Percentiles rank a stretch among this genome's conserved stretches.
Evolutionary conservation across 345 rosid species (phyloP).

Genomic region (Hibiscus trionum): DNA sequence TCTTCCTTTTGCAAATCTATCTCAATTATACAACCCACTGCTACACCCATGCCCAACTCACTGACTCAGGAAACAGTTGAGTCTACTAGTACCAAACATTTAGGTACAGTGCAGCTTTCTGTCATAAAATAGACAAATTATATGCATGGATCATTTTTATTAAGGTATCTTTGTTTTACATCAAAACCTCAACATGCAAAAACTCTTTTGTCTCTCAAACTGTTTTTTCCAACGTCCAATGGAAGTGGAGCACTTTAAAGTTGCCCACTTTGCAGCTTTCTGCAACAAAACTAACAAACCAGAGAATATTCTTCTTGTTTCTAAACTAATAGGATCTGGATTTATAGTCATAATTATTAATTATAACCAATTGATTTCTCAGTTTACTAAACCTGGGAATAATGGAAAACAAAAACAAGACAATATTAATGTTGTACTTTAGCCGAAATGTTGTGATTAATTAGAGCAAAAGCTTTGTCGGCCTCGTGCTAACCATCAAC

Average conservation of each 20-base stretch:
- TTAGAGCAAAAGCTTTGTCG: constrained; percentile 21
- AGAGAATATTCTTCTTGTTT: neutral
- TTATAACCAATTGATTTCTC: neutral
- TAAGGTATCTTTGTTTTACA: neutral
- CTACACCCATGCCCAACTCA: neutral
- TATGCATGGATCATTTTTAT: neutral
- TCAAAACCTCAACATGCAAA: neutral
- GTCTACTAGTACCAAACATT: neutral
- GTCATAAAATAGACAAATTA: neutral
- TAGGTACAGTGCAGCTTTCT: neutral
- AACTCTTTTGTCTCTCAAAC: neutral
- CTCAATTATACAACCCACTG: neutral
- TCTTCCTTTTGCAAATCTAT: neutral
- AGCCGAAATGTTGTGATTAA: constrained; percentile 10
- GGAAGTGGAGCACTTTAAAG: neutral
- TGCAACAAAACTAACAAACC: neutral
- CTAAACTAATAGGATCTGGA: neutral
- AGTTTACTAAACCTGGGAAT: neutral
- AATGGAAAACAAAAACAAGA: neutral
- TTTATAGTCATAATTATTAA: neutral
- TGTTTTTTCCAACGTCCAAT: neutral
- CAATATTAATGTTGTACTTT: neutral
- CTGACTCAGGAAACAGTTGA: neutral
- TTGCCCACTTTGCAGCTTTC: neutral
- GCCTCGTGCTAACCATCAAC: constrained; percentile 30